A percentile compares a stretch with the other conserved stretches of the same genome.
phyloP scores from a whole-genome alignment of 2,329 filamentous ascomycete species.

The Xylariaceae sp. region DNA sequence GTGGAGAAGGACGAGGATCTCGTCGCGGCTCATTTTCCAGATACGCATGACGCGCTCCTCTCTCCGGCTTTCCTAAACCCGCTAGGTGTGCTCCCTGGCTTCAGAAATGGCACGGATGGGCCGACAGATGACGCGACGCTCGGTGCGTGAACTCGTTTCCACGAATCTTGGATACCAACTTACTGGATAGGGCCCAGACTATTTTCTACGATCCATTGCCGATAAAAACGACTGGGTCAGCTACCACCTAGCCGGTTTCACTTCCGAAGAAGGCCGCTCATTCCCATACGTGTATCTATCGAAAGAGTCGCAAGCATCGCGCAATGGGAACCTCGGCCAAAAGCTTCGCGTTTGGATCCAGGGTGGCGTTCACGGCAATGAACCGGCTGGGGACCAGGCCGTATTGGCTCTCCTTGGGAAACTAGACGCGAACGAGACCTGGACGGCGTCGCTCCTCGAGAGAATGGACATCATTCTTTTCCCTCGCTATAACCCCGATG shows the following conservation, averaged over 20 bases:
- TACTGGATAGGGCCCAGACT: conserved; percentile 28
- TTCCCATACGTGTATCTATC: conserved; percentile 38
- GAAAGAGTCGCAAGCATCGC: not conserved
- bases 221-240: conserved; percentile 38
- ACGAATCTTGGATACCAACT: not conserved
- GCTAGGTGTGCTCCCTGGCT: conserved; percentile 33
- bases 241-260: conserved; percentile 39
- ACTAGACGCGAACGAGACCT: conserved; percentile 33
- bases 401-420: conserved; percentile 39
- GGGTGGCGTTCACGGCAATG: conserved; percentile 39
- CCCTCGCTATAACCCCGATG: conserved; percentile 39
- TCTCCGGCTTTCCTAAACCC: conserved; percentile 41
- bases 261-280: conserved; percentile 40
- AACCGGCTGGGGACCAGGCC: conserved; percentile 39
- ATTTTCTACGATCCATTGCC: conserved; percentile 39
- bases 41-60: conserved; percentile 39
- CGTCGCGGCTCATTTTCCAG: conserved; percentile 40
- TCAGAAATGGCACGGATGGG: conserved; percentile 39
- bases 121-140: conserved; percentile 41
- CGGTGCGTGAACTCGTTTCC: conserved; percentile 31
- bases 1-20: conserved; percentile 38
- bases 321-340: not conserved
- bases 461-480: conserved; percentile 35
- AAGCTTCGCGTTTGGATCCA: conserved; percentile 42
- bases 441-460: conserved; percentile 34